Percentiles rank a stretch among this genome's conserved stretches.
These are phyloP conservation scores for Xanthoconium stramineum DNA, from an alignment of 768 basidiomycete genomes.

Conservation along the genomic window DNA sequence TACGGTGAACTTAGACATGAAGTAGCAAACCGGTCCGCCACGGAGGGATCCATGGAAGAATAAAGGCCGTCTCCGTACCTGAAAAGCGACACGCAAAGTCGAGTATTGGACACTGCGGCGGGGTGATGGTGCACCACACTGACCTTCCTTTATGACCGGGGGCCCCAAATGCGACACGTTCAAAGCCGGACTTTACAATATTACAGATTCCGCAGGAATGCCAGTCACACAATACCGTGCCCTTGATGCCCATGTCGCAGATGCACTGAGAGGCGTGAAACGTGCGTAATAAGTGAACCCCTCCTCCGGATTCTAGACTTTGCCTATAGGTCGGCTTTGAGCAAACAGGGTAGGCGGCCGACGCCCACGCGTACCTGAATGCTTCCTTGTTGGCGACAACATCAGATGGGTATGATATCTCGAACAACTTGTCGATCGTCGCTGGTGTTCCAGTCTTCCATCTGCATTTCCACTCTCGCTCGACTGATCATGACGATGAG, in stretches of 20 bases:
- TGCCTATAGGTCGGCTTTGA: constrained; percentile 11
- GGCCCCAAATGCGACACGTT: constrained; percentile 53
- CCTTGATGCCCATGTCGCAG: constrained; percentile 61
- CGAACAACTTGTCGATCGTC: constrained; percentile 54
- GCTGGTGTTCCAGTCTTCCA: constrained; percentile 34
- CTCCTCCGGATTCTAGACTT: constrained; percentile 35
- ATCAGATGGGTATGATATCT: constrained; percentile 37
- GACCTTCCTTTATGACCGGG: constrained; percentile 54
- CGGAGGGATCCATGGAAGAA: constrained; percentile 55
- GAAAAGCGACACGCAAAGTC: neutral
- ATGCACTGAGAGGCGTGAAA: constrained; percentile 67
- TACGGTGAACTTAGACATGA: constrained; percentile 66
- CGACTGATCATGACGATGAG: constrained; percentile 40
- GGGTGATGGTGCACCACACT: constrained; percentile 15
- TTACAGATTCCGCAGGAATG: constrained; percentile 65
- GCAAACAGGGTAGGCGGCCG: neutral
- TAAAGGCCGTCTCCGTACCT: constrained; percentile 66
- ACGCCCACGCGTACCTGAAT: constrained; percentile 40
- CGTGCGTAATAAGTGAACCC: constrained; percentile 48
- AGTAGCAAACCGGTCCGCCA: constrained; percentile 59
- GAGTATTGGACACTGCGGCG: neutral
- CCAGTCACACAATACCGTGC: constrained; percentile 49
- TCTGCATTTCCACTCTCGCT: constrained; percentile 49
- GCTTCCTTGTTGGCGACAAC: constrained; percentile 40
- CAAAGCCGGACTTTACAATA: constrained; percentile 56